A percentile compares a stretch with the other conserved stretches of the same genome.
These are phyloP conservation scores for Saturnispora bothae DNA, from an alignment of 805 yeast genomes.

Conservation along the genomic window DNA sequence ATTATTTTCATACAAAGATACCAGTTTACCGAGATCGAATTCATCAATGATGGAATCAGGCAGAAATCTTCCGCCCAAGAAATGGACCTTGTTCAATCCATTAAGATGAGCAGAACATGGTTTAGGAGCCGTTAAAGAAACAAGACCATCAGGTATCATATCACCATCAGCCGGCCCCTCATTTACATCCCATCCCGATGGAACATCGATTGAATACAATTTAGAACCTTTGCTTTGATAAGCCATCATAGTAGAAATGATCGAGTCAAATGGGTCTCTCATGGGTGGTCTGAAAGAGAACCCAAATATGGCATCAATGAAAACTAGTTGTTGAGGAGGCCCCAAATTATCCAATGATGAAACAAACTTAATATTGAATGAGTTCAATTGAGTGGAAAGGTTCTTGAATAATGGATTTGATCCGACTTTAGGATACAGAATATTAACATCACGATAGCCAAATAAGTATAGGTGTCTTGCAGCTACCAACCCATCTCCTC, in stretches of 20 bases:
- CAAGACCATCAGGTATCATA: constrained; percentile 51
- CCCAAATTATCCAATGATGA: constrained; percentile 14
- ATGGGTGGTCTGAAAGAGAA: constrained; percentile 88
- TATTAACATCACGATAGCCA: constrained; percentile 57
- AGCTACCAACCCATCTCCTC: constrained; percentile 95
- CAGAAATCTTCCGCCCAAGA: constrained; percentile 85
- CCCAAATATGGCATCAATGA: constrained; percentile 84
- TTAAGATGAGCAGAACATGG: constrained; percentile 49
- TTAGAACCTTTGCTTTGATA: constrained; percentile 32
- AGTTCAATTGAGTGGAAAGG: constrained; percentile 54
- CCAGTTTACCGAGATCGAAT: constrained; percentile 56
- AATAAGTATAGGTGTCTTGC: constrained; percentile 80
- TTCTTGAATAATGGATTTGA: constrained; percentile 47
- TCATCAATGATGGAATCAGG: constrained; percentile 53
- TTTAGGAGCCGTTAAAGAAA: constrained; percentile 90
- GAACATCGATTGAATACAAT: constrained; percentile 77
- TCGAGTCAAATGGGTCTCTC: constrained; percentile 59
- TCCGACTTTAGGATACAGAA: constrained; percentile 70
- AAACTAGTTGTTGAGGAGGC: constrained; percentile 29
- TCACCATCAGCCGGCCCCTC: constrained; percentile 48
- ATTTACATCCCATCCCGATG: constrained; percentile 97
- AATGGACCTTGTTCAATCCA: constrained; percentile 66
- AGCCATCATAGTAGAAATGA: constrained; percentile 31
- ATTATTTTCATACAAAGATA: constrained; percentile 15
- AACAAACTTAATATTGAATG: constrained; percentile 38